Evolutionary conservation across 768 basidiomycete genomes (phyloP).

Genomic region (Erythrobasidium yunnanense): DNA sequence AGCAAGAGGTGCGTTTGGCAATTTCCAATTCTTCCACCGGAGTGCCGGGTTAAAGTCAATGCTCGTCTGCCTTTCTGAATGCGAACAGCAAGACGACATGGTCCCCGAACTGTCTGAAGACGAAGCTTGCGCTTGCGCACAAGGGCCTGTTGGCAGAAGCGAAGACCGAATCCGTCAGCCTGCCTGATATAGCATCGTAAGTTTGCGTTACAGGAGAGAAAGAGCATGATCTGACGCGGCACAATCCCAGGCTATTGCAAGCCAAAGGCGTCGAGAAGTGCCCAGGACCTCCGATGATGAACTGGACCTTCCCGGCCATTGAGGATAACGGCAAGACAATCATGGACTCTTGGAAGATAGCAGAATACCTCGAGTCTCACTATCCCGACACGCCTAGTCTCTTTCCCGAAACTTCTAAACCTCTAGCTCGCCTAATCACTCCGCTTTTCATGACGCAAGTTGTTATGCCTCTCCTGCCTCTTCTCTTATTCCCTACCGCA

Average conservation of each 20-base stretch:
- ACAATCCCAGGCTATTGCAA: background rate
- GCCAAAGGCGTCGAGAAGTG: background rate
- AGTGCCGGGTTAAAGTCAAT: background rate
- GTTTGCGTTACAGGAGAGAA: background rate
- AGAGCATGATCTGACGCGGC: background rate
- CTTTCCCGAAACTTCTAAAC: background rate
- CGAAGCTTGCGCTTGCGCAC: conserved; percentile 1
- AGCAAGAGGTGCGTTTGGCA: conserved; percentile 2
- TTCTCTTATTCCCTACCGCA: background rate
- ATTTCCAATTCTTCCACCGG: background rate
- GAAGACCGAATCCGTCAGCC: conserved; percentile 3
- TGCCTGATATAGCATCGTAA: background rate
- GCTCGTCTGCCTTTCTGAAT: background rate
- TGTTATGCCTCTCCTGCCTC: background rate
- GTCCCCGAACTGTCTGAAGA: conserved; percentile 23
- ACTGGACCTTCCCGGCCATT: conserved; percentile 12
- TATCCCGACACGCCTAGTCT: conserved; percentile 9
- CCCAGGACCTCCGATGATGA: background rate
- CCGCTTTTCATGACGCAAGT: background rate
- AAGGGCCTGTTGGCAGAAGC: conserved; percentile 1
- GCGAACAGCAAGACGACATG: background rate
- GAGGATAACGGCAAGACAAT: conserved; percentile 12
- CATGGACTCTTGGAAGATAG: conserved; percentile 17
- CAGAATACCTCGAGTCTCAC: conserved; percentile 2
- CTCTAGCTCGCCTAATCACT: background rate